Percentiles rank a stretch among this genome's conserved stretches.
Conservation (phyloP, 2,329 filamentous ascomycete genomes). For the Aspergillus cejpii region DNA sequence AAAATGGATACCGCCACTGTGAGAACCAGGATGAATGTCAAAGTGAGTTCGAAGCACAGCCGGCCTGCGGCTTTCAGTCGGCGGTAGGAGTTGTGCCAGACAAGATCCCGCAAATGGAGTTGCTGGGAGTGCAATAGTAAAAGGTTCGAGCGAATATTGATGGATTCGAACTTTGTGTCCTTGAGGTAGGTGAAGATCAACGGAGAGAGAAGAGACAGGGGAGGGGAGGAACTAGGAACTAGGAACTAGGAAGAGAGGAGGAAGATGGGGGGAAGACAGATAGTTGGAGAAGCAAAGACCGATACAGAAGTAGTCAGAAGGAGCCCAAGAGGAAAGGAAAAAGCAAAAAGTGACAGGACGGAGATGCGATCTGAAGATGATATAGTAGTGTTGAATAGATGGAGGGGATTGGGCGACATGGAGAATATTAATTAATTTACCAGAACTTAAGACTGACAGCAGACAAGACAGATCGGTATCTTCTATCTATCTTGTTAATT, state of each 20-base stretch:
- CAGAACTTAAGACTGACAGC: slow-evolving; percentile 4
- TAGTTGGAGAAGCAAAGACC: neutral
- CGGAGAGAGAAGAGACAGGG: neutral
- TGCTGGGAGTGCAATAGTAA: neutral
- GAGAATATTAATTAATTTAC: slow-evolving; percentile 12
- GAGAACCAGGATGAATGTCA: neutral
- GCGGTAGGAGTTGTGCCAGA: neutral
- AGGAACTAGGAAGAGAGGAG: neutral
- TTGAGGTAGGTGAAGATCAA: neutral
- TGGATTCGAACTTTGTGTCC: neutral
- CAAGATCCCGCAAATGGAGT: too few species aligned
- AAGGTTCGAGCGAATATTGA: neutral
- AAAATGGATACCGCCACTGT: slow-evolving; percentile 2
- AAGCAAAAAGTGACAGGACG: slow-evolving; percentile 1
- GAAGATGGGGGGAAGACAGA: neutral
- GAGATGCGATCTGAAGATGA: slow-evolving; percentile 5
- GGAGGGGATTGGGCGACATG: slow-evolving; percentile 13
- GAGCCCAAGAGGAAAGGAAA: slow-evolving; percentile 2
- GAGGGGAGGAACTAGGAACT: too few species aligned
- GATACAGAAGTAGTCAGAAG: neutral
- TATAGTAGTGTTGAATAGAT: slow-evolving; percentile 1
- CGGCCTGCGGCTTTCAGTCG: slow-evolving; percentile 14
- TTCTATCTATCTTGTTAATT: too few species aligned
- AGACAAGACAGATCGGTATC: slow-evolving; percentile 7
- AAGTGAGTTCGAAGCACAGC: slow-evolving; percentile 10